Evolutionary conservation across 108 stramenopile genomes (phyloP).

Genomic region (Thalassiosira profunda): DNA sequence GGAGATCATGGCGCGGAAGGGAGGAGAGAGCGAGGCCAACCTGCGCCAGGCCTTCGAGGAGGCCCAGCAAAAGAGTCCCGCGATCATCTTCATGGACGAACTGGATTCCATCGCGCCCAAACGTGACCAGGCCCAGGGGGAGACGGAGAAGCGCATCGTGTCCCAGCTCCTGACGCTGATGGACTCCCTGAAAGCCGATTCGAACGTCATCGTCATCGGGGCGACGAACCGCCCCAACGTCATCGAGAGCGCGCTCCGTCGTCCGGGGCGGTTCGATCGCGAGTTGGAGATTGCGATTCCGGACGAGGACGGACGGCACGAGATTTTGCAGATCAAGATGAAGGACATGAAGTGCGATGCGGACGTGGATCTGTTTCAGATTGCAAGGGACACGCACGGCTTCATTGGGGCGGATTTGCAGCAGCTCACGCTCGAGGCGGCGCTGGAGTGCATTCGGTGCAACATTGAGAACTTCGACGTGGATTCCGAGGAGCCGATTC

Average conservation of each 20-base stretch:
- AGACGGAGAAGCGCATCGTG: slow-evolving; percentile 97
- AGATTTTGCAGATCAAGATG: slow-evolving; percentile 97
- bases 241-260: slow-evolving; percentile 96
- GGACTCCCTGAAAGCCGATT: slow-evolving; percentile 95
- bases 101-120: slow-evolving; percentile 98
- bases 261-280: slow-evolving; percentile 98
- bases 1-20: slow-evolving; percentile 96
- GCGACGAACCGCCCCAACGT: slow-evolving; percentile 98
- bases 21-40: slow-evolving; percentile 97
- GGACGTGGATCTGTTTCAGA: slow-evolving; percentile 89
- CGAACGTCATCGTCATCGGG: slow-evolving; percentile 97
- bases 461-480: slow-evolving; percentile 88
- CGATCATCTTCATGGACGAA: slow-evolving; percentile 99
- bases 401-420: slow-evolving; percentile 98
- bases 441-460: slow-evolving; percentile 94
- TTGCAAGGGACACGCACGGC: slow-evolving; percentile 97
- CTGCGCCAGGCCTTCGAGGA: slow-evolving; percentile 97
- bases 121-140: slow-evolving; percentile 96
- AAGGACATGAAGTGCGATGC: slow-evolving; percentile 90
- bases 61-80: slow-evolving; percentile 83
- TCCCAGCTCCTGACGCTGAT: slow-evolving; percentile 98
- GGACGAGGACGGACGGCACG: slow-evolving; percentile 97
- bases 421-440: slow-evolving; percentile 97
- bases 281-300: slow-evolving; percentile 99
- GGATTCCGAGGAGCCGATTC: slow-evolving; percentile 83